These are phyloP conservation scores for Nothopassalora personata DNA, from an alignment of 2,329 filamentous ascomycete species.

Conservation along the genomic window DNA sequence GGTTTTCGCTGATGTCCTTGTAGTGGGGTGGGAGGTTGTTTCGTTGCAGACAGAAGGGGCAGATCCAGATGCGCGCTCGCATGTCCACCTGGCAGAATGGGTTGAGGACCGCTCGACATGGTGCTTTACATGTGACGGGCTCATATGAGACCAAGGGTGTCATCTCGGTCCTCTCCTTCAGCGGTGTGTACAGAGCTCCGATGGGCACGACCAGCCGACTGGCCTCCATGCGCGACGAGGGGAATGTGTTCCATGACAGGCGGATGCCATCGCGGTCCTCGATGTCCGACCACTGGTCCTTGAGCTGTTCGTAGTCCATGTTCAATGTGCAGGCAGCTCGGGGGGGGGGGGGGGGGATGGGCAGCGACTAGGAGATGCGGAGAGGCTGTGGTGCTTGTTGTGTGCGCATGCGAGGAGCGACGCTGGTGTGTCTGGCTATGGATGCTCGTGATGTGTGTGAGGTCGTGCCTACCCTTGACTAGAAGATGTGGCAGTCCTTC, in stretches of 20 bases:
- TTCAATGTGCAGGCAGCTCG: constrained; percentile 6
- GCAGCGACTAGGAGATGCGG: constrained; percentile 5
- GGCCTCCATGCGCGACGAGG: constrained; percentile 83
- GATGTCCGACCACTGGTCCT: constrained; percentile 93
- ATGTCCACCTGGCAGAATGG: constrained; percentile 91
- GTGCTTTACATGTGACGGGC: constrained; percentile 92
- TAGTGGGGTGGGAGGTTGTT: constrained; percentile 81
- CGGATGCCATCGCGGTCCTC: constrained; percentile 95
- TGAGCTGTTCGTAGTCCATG: constrained; percentile 91
- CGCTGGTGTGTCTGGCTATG: background rate
- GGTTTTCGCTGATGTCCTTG: constrained; percentile 80
- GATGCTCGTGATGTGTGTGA: background rate
- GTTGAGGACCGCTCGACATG: constrained; percentile 92
- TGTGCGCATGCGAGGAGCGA: background rate
- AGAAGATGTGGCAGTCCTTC: background rate
- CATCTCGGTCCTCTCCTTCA: constrained; percentile 83
- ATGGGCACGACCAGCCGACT: constrained; percentile 64
- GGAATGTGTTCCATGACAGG: constrained; percentile 98
- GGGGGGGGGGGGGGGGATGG: too few relatives aligned
- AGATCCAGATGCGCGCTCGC: constrained; percentile 80
- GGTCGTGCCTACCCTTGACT: background rate
- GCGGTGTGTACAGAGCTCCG: constrained; percentile 87
- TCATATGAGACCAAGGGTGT: constrained; percentile 90
- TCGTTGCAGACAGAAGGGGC: constrained; percentile 78
- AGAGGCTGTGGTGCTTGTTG: constrained; percentile 1